Conservation (phyloP, 1,284 basidiomycete genomes). For the Erythrobasidium hasegawianum region DNA sequence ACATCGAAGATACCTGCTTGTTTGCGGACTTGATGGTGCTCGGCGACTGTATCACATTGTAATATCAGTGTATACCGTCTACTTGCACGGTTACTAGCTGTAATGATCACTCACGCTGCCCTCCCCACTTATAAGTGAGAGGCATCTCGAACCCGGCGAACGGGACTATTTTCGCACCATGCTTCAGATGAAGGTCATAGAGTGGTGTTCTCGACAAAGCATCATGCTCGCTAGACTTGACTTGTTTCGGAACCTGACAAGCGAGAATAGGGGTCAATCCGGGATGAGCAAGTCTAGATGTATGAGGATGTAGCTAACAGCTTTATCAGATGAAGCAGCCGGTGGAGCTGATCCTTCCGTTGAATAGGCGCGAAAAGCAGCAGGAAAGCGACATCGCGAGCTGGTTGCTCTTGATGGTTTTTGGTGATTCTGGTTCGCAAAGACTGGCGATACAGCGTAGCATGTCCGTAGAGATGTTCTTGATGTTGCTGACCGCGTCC, state of each 20-base stretch:
- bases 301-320: too few species aligned
- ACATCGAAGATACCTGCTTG: slow-evolving; percentile 92
- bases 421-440: too few species aligned
- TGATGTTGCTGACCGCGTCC: too few species aligned
- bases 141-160: slow-evolving; percentile 98
- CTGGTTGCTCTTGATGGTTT: too few species aligned
- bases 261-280: neutral
- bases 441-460: too few species aligned
- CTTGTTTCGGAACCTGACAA: neutral
- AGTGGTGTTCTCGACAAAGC: slow-evolving; percentile 64
- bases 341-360: slow-evolving; percentile 28
- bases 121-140: slow-evolving; percentile 63
- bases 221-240: neutral
- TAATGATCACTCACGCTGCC: slow-evolving; percentile 22
- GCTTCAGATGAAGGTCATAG: slow-evolving; percentile 81
- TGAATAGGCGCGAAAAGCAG: slow-evolving; percentile 3
- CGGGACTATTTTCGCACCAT: slow-evolving; percentile 91
- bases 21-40: slow-evolving; percentile 83
- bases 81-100: too few species aligned
- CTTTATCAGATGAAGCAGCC: neutral
- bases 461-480: too few species aligned
- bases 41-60: slow-evolving; percentile 65
- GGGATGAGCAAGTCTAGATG: too few species aligned
- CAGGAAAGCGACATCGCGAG: too few species aligned
- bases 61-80: too few species aligned